These are phyloP conservation scores for Friedmanniomyces simplex DNA, from an alignment of 495 filamentous ascomycete species.

Conservation along the genomic window DNA sequence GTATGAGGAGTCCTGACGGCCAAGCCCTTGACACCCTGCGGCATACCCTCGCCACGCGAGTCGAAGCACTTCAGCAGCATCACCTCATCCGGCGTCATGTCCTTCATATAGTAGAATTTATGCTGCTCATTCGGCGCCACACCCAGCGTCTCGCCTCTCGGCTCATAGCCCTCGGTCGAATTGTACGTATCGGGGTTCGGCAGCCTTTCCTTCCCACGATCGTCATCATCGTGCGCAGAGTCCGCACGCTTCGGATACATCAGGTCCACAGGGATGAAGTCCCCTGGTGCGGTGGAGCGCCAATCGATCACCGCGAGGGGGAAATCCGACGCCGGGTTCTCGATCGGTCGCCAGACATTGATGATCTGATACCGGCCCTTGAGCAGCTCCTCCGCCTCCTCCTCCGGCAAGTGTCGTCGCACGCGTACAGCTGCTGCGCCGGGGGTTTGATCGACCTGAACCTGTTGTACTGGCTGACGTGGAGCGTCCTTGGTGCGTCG, in stretches of 20 bases:
- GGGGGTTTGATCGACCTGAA: slow-evolving; percentile 34
- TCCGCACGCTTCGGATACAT: slow-evolving; percentile 28
- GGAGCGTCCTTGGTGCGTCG: slow-evolving; percentile 25
- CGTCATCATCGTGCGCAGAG: slow-evolving; percentile 22
- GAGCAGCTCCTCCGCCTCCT: slow-evolving; percentile 50
- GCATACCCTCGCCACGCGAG: slow-evolving; percentile 27
- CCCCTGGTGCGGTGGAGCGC: slow-evolving; percentile 26
- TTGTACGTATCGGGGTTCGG: slow-evolving; percentile 16
- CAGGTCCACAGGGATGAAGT: slow-evolving; percentile 29
- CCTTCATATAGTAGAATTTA: slow-evolving; percentile 31
- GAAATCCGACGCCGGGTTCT: slow-evolving; percentile 33
- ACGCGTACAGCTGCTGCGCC: slow-evolving; percentile 28
- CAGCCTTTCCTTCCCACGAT: slow-evolving; percentile 29
- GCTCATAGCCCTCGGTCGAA: slow-evolving; percentile 29
- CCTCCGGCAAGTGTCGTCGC: slow-evolving; percentile 32
- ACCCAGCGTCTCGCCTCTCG: slow-evolving; percentile 29
- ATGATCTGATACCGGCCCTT: slow-evolving; percentile 63
- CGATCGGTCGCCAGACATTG: slow-evolving; percentile 71
- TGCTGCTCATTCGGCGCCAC: slow-evolving; percentile 29
- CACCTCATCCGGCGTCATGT: slow-evolving; percentile 34
- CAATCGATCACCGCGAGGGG: slow-evolving; percentile 33
- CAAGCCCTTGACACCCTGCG: slow-evolving; percentile 23
- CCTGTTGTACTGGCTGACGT: slow-evolving; percentile 33
- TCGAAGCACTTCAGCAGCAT: slow-evolving; percentile 35
- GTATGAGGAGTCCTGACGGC: slow-evolving; percentile 33